Conservation (phyloP, 768 basidiomycete genomes). For the Panus rudis region DNA sequence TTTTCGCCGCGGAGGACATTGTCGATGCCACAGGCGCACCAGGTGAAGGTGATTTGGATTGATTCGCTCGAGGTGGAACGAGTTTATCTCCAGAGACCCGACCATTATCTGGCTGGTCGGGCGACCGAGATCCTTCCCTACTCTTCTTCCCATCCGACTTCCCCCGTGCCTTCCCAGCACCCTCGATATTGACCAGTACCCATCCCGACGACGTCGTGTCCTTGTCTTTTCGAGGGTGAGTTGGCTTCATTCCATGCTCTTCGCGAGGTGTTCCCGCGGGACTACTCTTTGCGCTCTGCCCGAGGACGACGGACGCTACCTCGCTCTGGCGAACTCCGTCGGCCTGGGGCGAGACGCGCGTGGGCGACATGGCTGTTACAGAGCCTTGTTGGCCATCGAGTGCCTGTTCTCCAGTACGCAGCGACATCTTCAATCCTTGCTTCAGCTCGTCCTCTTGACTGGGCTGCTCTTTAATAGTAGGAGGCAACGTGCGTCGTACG, state of each 20-base stretch:
- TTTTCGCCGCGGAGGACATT: constrained; percentile 49
- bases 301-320: constrained; percentile 43
- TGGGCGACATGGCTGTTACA: constrained; percentile 39
- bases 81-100: neutral
- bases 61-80: neutral
- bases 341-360: constrained; percentile 36
- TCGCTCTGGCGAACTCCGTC: constrained; percentile 53
- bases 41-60: neutral
- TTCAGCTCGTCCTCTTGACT: constrained; percentile 13
- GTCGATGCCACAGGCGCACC: constrained; percentile 16
- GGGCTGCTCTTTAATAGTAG: constrained; percentile 18
- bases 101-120: neutral
- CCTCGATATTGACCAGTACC: constrained; percentile 24
- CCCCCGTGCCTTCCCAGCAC: no score
- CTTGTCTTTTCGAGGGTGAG: constrained; percentile 9
- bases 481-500: constrained; percentile 16
- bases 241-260: neutral
- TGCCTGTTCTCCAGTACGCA: neutral
- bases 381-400: neutral
- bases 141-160: constrained; percentile 29
- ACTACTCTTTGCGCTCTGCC: neutral
- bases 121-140: neutral
- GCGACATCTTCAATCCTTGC: neutral
- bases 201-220: constrained; percentile 20
- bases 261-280: neutral